Percentiles rank a stretch among this genome's conserved stretches.
These are phyloP conservation scores for Cokeromyces recurvatus DNA, from an alignment of 371 early-diverging fungal genomes.

Conservation along the genomic window DNA sequence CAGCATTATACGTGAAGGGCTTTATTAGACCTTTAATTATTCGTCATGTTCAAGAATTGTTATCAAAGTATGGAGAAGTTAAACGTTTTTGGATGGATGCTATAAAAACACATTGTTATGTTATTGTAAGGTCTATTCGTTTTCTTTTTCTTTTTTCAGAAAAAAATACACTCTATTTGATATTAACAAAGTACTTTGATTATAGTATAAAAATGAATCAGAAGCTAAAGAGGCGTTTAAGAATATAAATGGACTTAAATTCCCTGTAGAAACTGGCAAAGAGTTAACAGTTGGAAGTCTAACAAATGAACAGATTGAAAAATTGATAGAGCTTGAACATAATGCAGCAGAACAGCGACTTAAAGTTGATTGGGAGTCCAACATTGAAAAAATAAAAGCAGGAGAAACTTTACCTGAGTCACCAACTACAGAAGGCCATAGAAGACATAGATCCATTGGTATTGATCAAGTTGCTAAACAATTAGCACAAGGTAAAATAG, in stretches of 20 bases:
- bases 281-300: conserved; percentile 54
- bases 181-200: neutral
- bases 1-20: conserved; percentile 65
- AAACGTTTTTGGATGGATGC: conserved; percentile 80
- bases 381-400: conserved; percentile 15
- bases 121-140: conserved; percentile 45
- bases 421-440: conserved; percentile 8
- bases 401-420: conserved; percentile 15
- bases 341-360: conserved; percentile 44
- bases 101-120: conserved; percentile 84
- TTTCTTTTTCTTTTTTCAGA: neutral
- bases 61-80: conserved; percentile 60
- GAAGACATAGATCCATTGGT: conserved; percentile 25
- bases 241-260: conserved; percentile 54
- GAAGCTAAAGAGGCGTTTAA: conserved; percentile 52
- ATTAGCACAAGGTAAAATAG: conserved; percentile 40
- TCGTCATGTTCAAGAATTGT: conserved; percentile 55
- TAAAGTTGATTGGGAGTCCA: conserved; percentile 35
- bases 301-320: conserved; percentile 49
- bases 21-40: conserved; percentile 73
- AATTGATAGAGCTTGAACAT: conserved; percentile 59
- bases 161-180: too few species aligned
- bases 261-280: conserved; percentile 67
- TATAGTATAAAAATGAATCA: conserved; percentile 48
- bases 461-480: conserved; percentile 38